Evolutionary conservation across 1,284 basidiomycete genomes (phyloP).

Genomic region (Tylopilus sp.): DNA sequence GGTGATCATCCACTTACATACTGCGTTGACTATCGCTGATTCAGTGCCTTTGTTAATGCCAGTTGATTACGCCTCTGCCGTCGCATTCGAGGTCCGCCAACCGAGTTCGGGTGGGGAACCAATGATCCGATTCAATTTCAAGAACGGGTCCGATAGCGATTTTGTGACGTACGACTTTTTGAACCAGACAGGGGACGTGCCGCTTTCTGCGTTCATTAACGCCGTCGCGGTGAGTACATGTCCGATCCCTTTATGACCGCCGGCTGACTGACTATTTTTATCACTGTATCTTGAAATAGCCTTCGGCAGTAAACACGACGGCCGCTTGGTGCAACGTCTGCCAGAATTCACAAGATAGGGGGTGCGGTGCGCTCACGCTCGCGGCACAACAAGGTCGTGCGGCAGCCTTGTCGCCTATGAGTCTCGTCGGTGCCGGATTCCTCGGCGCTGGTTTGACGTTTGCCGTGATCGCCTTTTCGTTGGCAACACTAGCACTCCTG

Average conservation of each 20-base stretch:
- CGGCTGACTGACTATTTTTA: constrained; percentile 12
- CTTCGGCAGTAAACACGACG: constrained; percentile 62
- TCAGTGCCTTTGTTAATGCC: constrained; percentile 23
- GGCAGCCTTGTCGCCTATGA: constrained; percentile 53
- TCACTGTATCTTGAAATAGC: constrained; percentile 43
- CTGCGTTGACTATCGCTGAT: constrained; percentile 22
- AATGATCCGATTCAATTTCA: constrained; percentile 80
- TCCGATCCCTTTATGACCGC: too few relatives aligned
- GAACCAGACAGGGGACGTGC: constrained; percentile 66
- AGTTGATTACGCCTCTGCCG: constrained; percentile 81
- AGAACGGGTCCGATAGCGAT: constrained; percentile 74
- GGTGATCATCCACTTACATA: constrained; percentile 55
- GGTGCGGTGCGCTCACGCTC: constrained; percentile 61
- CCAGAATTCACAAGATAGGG: constrained; percentile 64
- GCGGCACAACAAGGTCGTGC: constrained; percentile 46
- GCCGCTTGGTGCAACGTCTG: constrained; percentile 71
- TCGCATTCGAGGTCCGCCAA: constrained; percentile 78
- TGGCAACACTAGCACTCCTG: constrained; percentile 56
- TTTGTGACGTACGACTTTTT: constrained; percentile 74
- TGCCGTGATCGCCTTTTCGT: constrained; percentile 52
- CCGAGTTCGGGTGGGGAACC: constrained; percentile 55
- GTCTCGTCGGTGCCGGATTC: constrained; percentile 71
- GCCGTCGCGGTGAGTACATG: constrained; percentile 55
- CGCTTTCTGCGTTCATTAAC: constrained; percentile 66
- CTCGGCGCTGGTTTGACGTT: constrained; percentile 71